These are phyloP conservation scores for Psilocybe cubensis DNA, from an alignment of 768 basidiomycete species.

Conservation along the genomic window DNA sequence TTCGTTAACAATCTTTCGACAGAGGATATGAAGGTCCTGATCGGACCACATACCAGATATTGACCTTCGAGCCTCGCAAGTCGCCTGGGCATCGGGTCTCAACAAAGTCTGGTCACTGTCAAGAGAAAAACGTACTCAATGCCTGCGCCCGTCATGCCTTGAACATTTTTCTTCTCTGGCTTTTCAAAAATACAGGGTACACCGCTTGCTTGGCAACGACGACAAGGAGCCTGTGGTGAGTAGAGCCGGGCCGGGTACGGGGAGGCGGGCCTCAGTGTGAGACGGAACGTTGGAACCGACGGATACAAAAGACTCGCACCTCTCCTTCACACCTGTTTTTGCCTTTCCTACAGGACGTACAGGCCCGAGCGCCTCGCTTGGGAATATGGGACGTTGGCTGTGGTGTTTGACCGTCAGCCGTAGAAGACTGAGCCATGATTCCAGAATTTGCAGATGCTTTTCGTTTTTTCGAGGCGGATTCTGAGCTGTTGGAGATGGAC, in stretches of 20 bases:
- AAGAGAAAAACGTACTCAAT: conserved; percentile 61
- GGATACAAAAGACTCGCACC: conserved; percentile 48
- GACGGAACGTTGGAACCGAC: conserved; percentile 45
- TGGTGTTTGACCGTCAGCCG: conserved; percentile 31
- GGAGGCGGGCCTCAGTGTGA: conserved; percentile 66
- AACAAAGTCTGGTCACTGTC: conserved; percentile 18
- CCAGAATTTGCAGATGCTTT: conserved; percentile 44
- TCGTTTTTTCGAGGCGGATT: conserved; percentile 59
- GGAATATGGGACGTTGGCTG: conserved; percentile 67
- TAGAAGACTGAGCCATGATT: conserved; percentile 37
- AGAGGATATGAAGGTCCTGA: neutral
- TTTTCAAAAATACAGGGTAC: conserved; percentile 87
- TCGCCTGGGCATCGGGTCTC: conserved; percentile 52
- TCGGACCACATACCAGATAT: conserved; percentile 60
- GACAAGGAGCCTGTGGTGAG: conserved; percentile 78
- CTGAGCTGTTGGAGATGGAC: conserved; percentile 58
- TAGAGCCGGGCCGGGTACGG: conserved; percentile 71
- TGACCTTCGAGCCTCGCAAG: conserved; percentile 85
- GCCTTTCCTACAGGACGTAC: conserved; percentile 87
- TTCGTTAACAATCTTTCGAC: neutral
- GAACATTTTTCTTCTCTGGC: conserved; percentile 83
- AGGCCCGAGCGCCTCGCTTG: conserved; percentile 88
- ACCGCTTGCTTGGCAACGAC: conserved; percentile 84
- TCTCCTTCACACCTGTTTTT: conserved; percentile 95
- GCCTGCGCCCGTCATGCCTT: conserved; percentile 61